Base-by-base conservation (phyloP, 169 alveolate species). In the Plasmodium blacklocki region DNA sequence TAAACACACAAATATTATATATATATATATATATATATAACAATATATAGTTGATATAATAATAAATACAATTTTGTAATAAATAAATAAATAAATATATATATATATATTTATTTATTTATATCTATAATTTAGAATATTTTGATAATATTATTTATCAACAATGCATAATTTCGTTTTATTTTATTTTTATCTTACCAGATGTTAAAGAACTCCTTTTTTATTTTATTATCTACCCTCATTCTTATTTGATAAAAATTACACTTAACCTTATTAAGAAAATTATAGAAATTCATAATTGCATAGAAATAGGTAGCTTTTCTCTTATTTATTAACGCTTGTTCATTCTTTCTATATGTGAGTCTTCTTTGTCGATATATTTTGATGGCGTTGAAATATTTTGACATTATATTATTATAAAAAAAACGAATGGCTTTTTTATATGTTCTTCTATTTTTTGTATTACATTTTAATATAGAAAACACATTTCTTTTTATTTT, bases 401-500 rank as follows among this genome's bases (percentile, higher is more conserved):
- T 76, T 6, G 19, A n/a, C 32, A 63, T 62, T 19, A 76, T 18
- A 21, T 64, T 64, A 4, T 52, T 45, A 18, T 15, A 52, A 11
- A 47, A 64, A 19, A 76, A 76, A 4, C 23, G 60, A 14, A 70
- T 12, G n/a, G 89, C 75, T 45, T n/a, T 76, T 26, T 56, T 76
- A 50, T 64, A 23, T 23, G 54, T 76, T 8, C 49, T 45, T 52
- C 89, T n/a, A 5, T 26, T 76, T 11, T 19, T 76, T 52, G 54
- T 32, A 64, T 76, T 76, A 64, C 67, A 56, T 64, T 63, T 66
- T 54, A 76, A 76, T 26, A 64, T 63, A 2, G n/a, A 18, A 12
- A 66, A 64, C 2, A 76, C 18, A 15, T 76, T 49, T 76, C 59
- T 76, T 76, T 76, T 76, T 68, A 76, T 15, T 76, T 47, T 76